Base-by-base conservation (phyloP, 768 basidiomycete genomes). In the Cyclocybe aegerita region DNA sequence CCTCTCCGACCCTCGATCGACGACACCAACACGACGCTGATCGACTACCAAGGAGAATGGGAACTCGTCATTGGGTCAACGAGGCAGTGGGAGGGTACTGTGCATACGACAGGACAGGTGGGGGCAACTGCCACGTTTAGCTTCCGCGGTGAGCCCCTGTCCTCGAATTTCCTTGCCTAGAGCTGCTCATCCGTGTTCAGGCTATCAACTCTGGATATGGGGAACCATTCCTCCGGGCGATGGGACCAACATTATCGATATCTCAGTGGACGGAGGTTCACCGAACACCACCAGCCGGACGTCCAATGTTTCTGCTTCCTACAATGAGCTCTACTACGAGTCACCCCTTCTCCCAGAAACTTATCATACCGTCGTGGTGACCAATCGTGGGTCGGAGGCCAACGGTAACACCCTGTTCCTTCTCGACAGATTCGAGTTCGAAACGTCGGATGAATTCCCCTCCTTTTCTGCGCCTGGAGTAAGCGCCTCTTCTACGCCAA, bases 71-170 rank as follows among this genome's bases (percentile, higher is more conserved):
- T 33, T 10, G 60, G 60, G 1, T 62, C 60, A 15, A 51, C 60
- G 11, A 50, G 60, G 34, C 58, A 62, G 32, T 62, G 60, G 58
- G 52, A 59, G n/a, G 48, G 46, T 9, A 41, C 56, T 1, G 39
- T 56, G 38, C 60, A 62, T 49, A 29, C 56, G 5, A 60, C 58
- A 3, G 14, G 37, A 9, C 44, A 55, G 29, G 39, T 49, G 9
- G 58, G 62, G 0, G 68, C 69, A 10, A 52, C 47, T 11, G 57
- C 56, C 1, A 53, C 49, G 7, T 60, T 56, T 31, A 70, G 60
- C 61, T 62, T 62, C 32, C 48, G 51, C 58, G 60, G 60, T 54
- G 43, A 38, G 52, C 34, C 4, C 11, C 9, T 10, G 11, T 9
- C 3, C 6, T n/a, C 9, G 8, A 36, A 29, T 43, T 29, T 2